Conservation (phyloP, 257 asterid genomes). For the Solanum infundibuliforme region DNA sequence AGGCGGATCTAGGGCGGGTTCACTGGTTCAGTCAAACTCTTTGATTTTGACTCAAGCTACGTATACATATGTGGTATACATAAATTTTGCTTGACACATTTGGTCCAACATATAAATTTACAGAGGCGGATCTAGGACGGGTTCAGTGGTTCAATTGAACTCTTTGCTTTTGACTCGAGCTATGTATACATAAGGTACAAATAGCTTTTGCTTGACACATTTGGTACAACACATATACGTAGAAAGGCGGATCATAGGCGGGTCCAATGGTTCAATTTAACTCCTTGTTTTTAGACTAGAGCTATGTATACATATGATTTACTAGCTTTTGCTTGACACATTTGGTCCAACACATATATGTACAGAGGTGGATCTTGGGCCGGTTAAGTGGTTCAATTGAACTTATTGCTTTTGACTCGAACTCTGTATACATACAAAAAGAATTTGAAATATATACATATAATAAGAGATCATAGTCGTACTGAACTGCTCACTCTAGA, state of each 20-base stretch:
- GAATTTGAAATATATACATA: background rate
- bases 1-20: background rate
- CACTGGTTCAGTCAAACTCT: background rate
- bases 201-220: background rate
- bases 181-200: background rate
- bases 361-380: background rate
- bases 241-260: background rate
- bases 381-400: background rate
- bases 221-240: background rate
- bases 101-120: background rate
- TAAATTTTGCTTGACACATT: background rate
- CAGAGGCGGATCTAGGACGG: background rate
- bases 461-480: background rate
- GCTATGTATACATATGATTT: background rate
- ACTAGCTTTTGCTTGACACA: background rate
- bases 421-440: background rate
- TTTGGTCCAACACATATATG: background rate
- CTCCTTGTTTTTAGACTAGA: no score
- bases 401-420: background rate
- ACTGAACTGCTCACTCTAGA: background rate
- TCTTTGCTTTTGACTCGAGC: background rate
- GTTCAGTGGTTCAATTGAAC: background rate
- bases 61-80: background rate
- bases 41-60: background rate
- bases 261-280: no score